Evolutionary conservation across 257 asterid species (phyloP), one percentile per base, ranked within the genome.

Genomic region (Linderniella brevidens): DNA sequence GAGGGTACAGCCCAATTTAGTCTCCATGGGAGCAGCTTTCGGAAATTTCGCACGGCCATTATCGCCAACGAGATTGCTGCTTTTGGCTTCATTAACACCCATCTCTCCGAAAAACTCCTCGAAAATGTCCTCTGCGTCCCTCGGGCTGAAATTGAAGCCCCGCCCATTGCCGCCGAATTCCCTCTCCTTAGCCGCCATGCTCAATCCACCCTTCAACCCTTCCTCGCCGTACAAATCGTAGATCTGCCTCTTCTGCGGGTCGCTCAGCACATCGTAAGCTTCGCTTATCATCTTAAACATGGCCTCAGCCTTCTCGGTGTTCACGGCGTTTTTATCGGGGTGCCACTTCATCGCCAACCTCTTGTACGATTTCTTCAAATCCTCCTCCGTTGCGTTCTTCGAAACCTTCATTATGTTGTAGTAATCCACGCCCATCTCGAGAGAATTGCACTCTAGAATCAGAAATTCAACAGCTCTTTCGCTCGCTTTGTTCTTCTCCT

Each of bases 331-430:
- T 84, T 85, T 90, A 41, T 90, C 99, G 37, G 99, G 99, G 58
- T 90, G 99, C 93, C 92, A 85, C 44, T 77, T 85, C 99, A 90
- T 90, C 12, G 94, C 99, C 59, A 90, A 49, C 39, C 73, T 70
- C 77, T 72, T 75, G 75, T 81, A 90, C 1, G 99, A 74, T 65
- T 60, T 90, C 86, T 82, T 85, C 53, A 90, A 44, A 48, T 85
- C 96, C 49, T 81, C 99, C 5, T 77, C 96, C 16, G 70, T 64
- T 3, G 94, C 93, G 48, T 68, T 62, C 25, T 61, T 61, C 10
- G 87, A 55, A 1, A 90, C 79, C 62, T 70, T 85, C 67, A 90
- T 68, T 10, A 76, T 50, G 56, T 75, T 75, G 70, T 81, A 90
- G 57, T 90, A 85, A 70, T 85, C 93, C 15, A 81, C 76, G 11